Evolutionary conservation across 1,284 basidiomycete genomes (phyloP), one percentile per base, ranked within the genome.

Genomic region (Puccinia hordei): DNA sequence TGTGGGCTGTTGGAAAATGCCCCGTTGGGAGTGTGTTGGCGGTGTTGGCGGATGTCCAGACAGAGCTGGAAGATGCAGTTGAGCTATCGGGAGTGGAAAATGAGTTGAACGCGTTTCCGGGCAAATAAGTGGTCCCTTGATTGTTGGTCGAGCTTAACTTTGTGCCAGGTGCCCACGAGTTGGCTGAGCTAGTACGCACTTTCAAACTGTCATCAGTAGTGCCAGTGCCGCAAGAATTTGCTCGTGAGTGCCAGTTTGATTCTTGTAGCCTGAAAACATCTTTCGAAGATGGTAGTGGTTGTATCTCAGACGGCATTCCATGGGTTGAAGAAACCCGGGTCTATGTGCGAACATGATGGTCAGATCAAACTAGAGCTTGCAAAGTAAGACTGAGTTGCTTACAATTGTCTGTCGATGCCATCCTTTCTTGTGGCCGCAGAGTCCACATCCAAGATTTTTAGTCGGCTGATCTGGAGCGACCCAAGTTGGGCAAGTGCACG

Each of bases 351-450:
- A 33, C 3, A 27, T 59, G 24, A 27, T 12, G 15, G 38, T 63
- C 61, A 63, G 27, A 46, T n/a, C 38, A 66, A n/a, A 4, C 35
- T 1, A 41, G n/a, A 24, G 27, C 3, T 38, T 35, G 22, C 17
- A 10, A 46, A 9, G 30, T n/a, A 30, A 46, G 46, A 46, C 9
- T 27, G 19, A 8, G 38, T 6, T 4, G 38, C 53, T 41, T 73
- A 73, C 72, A 44, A 73, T 61, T 1, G 53, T 77, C n/a, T 49
- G 63, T 41, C 75, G 46, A 69, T 77, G 75, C 75, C 75, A 77
- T 2, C 75, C 75, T 69, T 77, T 77, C 27, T 77, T 77, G 38
- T 77, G 75, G 22, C 75, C 75, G 38, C 75, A 77, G 6, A 77
- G 46, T 22, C 65, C 75, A 69, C 75, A 77, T 15, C 63, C 59